Evolutionary conservation across 2,329 filamentous ascomycete species (phyloP).

Genomic region (Plenodomus lindquistii): DNA sequence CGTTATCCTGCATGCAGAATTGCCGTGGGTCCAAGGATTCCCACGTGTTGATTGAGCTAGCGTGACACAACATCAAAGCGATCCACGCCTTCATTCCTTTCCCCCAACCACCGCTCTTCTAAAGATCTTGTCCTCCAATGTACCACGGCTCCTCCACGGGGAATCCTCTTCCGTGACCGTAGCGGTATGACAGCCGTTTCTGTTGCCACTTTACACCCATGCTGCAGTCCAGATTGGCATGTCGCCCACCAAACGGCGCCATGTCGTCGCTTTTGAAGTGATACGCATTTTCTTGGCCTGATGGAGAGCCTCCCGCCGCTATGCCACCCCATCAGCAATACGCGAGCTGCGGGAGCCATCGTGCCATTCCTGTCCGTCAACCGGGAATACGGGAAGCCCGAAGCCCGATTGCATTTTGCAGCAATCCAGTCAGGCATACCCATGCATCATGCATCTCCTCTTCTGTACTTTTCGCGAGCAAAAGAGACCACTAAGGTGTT

Average conservation of each 20-base stretch:
- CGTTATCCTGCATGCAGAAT: slow-evolving; percentile 9
- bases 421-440: slow-evolving; percentile 12
- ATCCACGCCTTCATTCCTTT: slow-evolving; percentile 21
- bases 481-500: slow-evolving; percentile 9
- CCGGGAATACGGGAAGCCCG: slow-evolving; percentile 6
- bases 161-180: slow-evolving; percentile 16
- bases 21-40: slow-evolving; percentile 1
- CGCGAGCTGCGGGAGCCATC: background rate
- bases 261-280: slow-evolving; percentile 12
- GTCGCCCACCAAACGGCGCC: slow-evolving; percentile 17
- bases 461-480: background rate
- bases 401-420: slow-evolving; percentile 5
- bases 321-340: background rate
- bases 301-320: slow-evolving; percentile 4
- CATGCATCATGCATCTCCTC: background rate
- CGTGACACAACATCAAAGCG: slow-evolving; percentile 19
- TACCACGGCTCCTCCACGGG: slow-evolving; percentile 22
- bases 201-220: slow-evolving; percentile 18
- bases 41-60: slow-evolving; percentile 25
- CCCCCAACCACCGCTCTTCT: slow-evolving; percentile 23
- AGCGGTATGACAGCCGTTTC: slow-evolving; percentile 30
- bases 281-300: slow-evolving; percentile 7
- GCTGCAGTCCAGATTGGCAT: slow-evolving; percentile 15
- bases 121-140: slow-evolving; percentile 19
- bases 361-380: slow-evolving; percentile 1